Percentiles rank a stretch among this genome's conserved stretches.
These are phyloP conservation scores for Persicaria tinctoria DNA, from an alignment of 148 eudicot genomes.

Conservation along the genomic window DNA sequence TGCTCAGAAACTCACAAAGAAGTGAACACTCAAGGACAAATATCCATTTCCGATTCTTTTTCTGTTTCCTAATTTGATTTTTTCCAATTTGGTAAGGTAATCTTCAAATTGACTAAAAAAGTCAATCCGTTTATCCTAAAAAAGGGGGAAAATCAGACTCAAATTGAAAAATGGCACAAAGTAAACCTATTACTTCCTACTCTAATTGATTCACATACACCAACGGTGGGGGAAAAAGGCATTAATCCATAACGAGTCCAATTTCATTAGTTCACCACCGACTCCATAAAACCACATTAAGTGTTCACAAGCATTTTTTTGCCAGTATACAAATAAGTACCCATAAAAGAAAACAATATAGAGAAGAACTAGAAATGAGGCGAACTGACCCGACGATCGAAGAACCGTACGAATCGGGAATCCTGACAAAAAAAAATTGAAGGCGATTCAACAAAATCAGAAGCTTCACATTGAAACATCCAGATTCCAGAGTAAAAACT, in stretches of 20 bases:
- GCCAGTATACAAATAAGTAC: not conserved
- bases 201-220: not conserved
- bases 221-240: not conserved
- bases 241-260: not conserved
- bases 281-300: not conserved
- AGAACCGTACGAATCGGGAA: slow-evolving; percentile 66
- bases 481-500: not conserved
- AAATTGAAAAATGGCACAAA: not conserved
- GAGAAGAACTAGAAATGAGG: not conserved
- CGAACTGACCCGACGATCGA: slow-evolving; percentile 82
- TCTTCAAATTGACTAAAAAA: not conserved
- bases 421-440: slow-evolving; percentile 42
- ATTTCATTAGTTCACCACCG: not conserved
- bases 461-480: not conserved
- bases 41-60: not conserved
- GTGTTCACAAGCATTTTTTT: not conserved
- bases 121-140: not conserved
- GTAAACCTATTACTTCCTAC: not conserved
- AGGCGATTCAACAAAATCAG: slow-evolving; percentile 7
- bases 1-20: not conserved
- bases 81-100: not conserved
- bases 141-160: not conserved
- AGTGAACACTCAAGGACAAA: not conserved
- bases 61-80: not conserved
- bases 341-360: not conserved